phyloP scores from a whole-genome alignment of 768 basidiomycete genomes.

The Naganishia randhawae region DNA sequence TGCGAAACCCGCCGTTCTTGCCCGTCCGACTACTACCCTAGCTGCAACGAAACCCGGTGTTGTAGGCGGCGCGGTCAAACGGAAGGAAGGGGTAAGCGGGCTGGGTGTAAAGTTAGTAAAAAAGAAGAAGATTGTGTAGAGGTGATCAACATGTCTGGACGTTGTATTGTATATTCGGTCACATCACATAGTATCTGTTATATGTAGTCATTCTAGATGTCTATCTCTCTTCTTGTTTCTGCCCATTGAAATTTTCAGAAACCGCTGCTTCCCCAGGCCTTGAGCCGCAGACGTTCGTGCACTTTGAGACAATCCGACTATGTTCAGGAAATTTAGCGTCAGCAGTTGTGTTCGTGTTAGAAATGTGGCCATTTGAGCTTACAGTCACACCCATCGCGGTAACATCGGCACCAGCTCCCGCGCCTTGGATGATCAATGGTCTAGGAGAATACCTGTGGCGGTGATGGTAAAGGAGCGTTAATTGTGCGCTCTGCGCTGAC shows the following conservation, averaged over 20 bases:
- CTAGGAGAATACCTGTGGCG: slow-evolving; percentile 63
- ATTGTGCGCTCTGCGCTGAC: background rate
- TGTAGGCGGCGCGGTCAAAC: slow-evolving; percentile 42
- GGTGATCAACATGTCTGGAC: background rate
- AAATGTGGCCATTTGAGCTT: slow-evolving; percentile 27
- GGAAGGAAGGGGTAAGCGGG: slow-evolving; percentile 34
- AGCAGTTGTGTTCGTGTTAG: background rate
- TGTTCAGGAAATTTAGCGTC: background rate
- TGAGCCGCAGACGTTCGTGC: slow-evolving; percentile 43
- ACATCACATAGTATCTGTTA: too few relatives aligned
- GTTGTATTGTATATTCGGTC: background rate
- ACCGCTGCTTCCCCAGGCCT: slow-evolving; percentile 29
- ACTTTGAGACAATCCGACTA: slow-evolving; percentile 62
- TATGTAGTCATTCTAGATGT: background rate
- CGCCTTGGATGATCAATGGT: slow-evolving; percentile 89
- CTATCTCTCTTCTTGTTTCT: background rate
- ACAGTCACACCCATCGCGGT: slow-evolving; percentile 93
- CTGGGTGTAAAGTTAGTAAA: slow-evolving; percentile 30
- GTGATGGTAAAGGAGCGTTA: background rate
- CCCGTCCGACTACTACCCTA: slow-evolving; percentile 33
- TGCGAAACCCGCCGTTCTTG: slow-evolving; percentile 17
- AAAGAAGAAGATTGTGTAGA: slow-evolving; percentile 29
- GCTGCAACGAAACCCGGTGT: slow-evolving; percentile 40
- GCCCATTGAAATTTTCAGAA: background rate
- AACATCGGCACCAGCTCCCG: slow-evolving; percentile 95